These are phyloP conservation scores for Chlorella sorokiniana DNA, from an alignment of 139 green algal species.

Conservation along the genomic window DNA sequence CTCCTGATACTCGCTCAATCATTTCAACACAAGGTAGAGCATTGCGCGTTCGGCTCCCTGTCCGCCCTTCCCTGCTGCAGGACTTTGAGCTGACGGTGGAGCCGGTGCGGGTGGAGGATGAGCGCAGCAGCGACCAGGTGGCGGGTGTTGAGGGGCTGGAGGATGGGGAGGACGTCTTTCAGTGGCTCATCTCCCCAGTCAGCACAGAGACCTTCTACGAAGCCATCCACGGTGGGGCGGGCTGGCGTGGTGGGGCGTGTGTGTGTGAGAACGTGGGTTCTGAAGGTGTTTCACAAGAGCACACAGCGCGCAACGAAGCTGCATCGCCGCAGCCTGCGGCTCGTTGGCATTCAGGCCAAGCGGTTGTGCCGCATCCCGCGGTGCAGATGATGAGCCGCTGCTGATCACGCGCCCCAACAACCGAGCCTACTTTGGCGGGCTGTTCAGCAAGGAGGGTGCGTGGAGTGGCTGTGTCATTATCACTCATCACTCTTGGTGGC, in stretches of 20 bases:
- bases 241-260: no score
- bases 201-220: constrained; percentile 39
- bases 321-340: neutral
- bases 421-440: constrained; percentile 41
- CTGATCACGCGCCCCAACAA: constrained; percentile 50
- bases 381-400: constrained; percentile 43
- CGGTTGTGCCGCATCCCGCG: no score
- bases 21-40: neutral
- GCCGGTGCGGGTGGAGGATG: constrained; percentile 31
- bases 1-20: neutral
- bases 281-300: no score
- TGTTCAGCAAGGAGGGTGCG: constrained; percentile 46
- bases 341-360: neutral
- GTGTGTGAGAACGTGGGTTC: no score
- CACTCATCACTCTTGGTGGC: neutral
- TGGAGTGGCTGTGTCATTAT: neutral
- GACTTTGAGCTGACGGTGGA: constrained; percentile 32
- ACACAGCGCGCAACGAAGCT: no score
- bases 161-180: constrained; percentile 39
- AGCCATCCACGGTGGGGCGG: constrained; percentile 35
- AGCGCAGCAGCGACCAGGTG: constrained; percentile 18
- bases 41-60: no score
- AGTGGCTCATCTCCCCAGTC: constrained; percentile 51
- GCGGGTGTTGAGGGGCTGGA: neutral
- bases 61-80: neutral